A percentile compares a stretch with the other conserved stretches of the same genome.
Conservation (phyloP, 495 filamentous ascomycete species). For the Delitschia confertaspora region DNA sequence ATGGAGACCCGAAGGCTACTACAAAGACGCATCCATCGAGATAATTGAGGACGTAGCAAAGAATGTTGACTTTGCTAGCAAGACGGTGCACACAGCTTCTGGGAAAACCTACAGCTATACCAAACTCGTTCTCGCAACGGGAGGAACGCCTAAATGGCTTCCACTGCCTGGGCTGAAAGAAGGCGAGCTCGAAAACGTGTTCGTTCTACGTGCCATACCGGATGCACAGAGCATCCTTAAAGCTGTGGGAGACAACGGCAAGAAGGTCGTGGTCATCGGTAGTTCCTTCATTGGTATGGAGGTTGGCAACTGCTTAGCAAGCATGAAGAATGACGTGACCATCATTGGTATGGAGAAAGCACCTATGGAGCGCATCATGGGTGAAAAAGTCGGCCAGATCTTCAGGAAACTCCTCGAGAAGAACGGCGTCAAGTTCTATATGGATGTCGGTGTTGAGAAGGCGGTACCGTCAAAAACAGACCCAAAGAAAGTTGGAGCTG, state of each 20-base stretch:
- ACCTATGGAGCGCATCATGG: conserved; percentile 83
- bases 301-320: conserved; percentile 65
- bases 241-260: conserved; percentile 73
- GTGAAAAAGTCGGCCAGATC: conserved; percentile 67
- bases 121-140: conserved; percentile 83
- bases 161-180: conserved; percentile 79
- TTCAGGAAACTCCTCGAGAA: conserved; percentile 70
- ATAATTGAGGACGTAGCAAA: conserved; percentile 66
- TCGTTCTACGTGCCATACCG: conserved; percentile 63
- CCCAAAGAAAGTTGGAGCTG: conserved; percentile 62
- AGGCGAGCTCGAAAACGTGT: conserved; percentile 72
- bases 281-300: conserved; percentile 97
- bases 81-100: conserved; percentile 61
- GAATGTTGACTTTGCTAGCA: conserved; percentile 62
- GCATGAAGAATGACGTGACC: conserved; percentile 69
- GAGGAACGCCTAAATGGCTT: conserved; percentile 67
- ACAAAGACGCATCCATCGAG: conserved; percentile 62
- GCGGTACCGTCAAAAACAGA: conserved; percentile 59
- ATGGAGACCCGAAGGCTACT: conserved; percentile 67
- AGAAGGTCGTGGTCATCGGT: conserved; percentile 87
- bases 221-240: conserved; percentile 66
- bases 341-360: conserved; percentile 86
- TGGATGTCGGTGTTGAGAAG: conserved; percentile 70
- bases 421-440: conserved; percentile 77
- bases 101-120: conserved; percentile 66